Base-by-base conservation (phyloP, 306 rosid species). In the Ormosia semicastrata region DNA sequence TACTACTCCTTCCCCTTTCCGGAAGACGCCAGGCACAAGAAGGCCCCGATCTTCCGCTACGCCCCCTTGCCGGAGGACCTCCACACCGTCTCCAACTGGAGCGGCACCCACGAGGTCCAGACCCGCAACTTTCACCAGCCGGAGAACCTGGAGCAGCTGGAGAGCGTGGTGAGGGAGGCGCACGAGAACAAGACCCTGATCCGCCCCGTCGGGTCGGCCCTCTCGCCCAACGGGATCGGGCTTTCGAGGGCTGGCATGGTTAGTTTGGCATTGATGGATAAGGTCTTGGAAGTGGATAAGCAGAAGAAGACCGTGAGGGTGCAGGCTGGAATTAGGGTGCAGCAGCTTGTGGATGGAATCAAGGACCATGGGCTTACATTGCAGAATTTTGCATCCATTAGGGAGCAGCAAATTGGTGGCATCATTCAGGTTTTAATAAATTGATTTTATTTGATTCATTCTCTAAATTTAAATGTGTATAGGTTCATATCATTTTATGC, bases 341-440 rank as follows among this genome's bases (percentile, higher is more conserved):
- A 95, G 89, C 92, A 93, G 82, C 89, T 95, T 64, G 97, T 95
- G 6, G 98, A 95, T 86, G 99, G 88, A 67, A 88, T 95, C 41
- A 95, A 92, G 89, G 97, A 89, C 3, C 79, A 86, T 78, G 99
- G 99, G 18, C 89, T 95, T 37, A 93, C 99, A 8, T 77, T 95
- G 57, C 99, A 93, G 92, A 93, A 95, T 83, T 93, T 95, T 50
- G 99, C 99, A 2, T 95, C 99, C 66, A 95, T 92, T 29, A 86
- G 97, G 80, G 99, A 93, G 84, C 99, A 95, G 84, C 98, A 95
- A 87, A 91, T 95, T 73, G 99, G 99, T 65, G 99, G 99, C 80
- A 95, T 95, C 58, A 47, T 95, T 80, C 99, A 95, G 98, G 99
- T 92, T 68, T 37, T 56, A 13, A 30, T 14, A 24, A n/a, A 30